Evolutionary conservation across 2,329 filamentous ascomycete genomes (phyloP).

Genomic region (Purpureocillium takamizusanense): DNA sequence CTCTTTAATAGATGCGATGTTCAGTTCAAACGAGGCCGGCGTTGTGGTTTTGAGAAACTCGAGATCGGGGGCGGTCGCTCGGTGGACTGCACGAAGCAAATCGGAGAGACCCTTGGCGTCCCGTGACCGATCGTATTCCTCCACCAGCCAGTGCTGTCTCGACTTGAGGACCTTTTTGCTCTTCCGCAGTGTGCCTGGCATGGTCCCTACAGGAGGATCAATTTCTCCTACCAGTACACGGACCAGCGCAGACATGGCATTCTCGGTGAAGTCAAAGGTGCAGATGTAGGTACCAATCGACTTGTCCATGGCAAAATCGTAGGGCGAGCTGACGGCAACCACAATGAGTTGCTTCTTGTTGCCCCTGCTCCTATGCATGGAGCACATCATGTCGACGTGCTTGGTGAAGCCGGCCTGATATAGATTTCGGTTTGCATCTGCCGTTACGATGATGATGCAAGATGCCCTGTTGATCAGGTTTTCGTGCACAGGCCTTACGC

Average conservation of each 20-base stretch:
- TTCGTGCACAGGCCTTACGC: slow-evolving; percentile 85
- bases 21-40: slow-evolving; percentile 68
- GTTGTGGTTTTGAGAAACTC: slow-evolving; percentile 62
- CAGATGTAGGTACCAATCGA: slow-evolving; percentile 88
- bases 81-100: slow-evolving; percentile 63
- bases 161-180: slow-evolving; percentile 82
- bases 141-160: slow-evolving; percentile 91
- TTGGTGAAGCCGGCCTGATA: slow-evolving; percentile 95
- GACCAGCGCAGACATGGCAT: slow-evolving; percentile 75
- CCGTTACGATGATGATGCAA: slow-evolving; percentile 83
- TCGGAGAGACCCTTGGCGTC: slow-evolving; percentile 66
- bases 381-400: slow-evolving; percentile 92
- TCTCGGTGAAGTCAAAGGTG: slow-evolving; percentile 94
- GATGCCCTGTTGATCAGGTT: slow-evolving; percentile 83
- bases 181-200: slow-evolving; percentile 71
- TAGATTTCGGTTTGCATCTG: slow-evolving; percentile 86
- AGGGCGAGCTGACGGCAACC: slow-evolving; percentile 87
- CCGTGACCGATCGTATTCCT: slow-evolving; percentile 72
- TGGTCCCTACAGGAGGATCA: slow-evolving; percentile 46
- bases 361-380: slow-evolving; percentile 64
- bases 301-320: slow-evolving; percentile 91
- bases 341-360: slow-evolving; percentile 87
- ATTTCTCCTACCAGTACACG: slow-evolving; percentile 75
- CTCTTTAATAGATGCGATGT: slow-evolving; percentile 63
- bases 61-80: slow-evolving; percentile 56